Evolutionary conservation across 495 filamentous ascomycete species (phyloP).

Genomic region (Thermothielavioides terrestris): DNA sequence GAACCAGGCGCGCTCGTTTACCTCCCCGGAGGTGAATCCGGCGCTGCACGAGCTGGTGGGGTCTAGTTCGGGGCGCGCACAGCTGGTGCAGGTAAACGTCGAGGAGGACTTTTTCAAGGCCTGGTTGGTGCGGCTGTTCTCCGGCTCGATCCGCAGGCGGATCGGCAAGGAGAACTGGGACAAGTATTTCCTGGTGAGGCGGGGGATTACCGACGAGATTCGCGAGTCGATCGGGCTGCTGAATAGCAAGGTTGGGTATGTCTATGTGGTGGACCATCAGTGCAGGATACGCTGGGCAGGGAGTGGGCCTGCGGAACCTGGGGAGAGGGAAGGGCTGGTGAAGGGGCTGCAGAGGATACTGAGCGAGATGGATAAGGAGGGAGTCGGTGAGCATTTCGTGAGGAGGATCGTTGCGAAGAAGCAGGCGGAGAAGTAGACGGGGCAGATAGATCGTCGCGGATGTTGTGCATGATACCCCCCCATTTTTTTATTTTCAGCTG

Average conservation of each 20-base stretch:
- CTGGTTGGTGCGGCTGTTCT: constrained; percentile 61
- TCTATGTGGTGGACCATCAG: constrained; percentile 79
- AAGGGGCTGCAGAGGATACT: constrained; percentile 60
- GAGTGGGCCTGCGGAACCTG: constrained; percentile 61
- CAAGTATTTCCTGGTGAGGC: constrained; percentile 75
- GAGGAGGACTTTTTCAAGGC: constrained; percentile 75
- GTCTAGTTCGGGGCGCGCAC: constrained; percentile 42
- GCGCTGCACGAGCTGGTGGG: constrained; percentile 47
- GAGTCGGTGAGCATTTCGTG: constrained; percentile 12
- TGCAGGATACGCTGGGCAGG: constrained; percentile 94
- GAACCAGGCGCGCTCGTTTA: constrained; percentile 66
- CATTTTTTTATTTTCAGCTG: background rate
- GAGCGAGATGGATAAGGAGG: constrained; percentile 43
- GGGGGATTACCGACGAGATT: constrained; percentile 63
- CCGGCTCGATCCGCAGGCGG: constrained; percentile 48
- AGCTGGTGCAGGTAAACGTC: constrained; percentile 77
- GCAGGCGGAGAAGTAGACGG: background rate
- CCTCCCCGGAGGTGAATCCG: constrained; percentile 53
- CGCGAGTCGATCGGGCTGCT: constrained; percentile 69
- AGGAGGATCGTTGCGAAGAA: constrained; percentile 4
- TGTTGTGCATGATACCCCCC: constrained; percentile 8
- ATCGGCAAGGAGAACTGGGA: constrained; percentile 53
- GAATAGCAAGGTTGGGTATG: constrained; percentile 88
- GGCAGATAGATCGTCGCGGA: background rate
- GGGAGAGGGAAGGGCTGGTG: constrained; percentile 63